Base-by-base conservation (phyloP, 768 basidiomycete species). In the Artomyces pyxidatus region DNA sequence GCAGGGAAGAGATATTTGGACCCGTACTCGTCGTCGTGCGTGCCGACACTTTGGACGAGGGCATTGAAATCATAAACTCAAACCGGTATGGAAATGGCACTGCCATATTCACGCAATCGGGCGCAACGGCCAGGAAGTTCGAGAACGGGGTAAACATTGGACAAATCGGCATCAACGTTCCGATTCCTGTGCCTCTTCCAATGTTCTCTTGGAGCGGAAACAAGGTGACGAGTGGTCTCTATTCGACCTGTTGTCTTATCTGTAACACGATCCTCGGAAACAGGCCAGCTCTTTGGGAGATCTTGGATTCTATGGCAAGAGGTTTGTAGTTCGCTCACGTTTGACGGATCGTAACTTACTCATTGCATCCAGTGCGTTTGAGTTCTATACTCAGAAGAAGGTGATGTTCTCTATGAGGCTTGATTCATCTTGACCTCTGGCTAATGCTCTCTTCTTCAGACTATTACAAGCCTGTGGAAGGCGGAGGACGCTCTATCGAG, bases 171-270 rank as follows among this genome's bases (percentile, higher is more conserved):
- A 81, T 97, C 64, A 97, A 94, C 62, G 84, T 93, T 8, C 88
- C 89, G 3, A 91, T 91, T 44, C 88, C 92, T 12, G 95, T 99
- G 5, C 95, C 95, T 39, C 68, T 86, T 48, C 86, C 87, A 14
- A 94, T 96, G 88, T 97, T 96, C 71, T 80, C 90, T 25, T 95
- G 91, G 91, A 91, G 88, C 58, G 95, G 96, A 23, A 95, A 93
- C 71, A 95, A 93, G 74, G 77, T 74, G 42, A 48, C 54, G 42
- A 26, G 19, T 27, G n/a, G n/a, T 49, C 51, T 41, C 9, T 46
- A 3, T 25, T 30, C 12, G n/a, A 37, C 14, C 17, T 17, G 6
- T 11, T 10, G 30, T 29, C 14, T 14, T 3, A 4, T 21, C 11
- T 21, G 14, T 44, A 45, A 37, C 43, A 28, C 52, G 19, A 44